Conservation (phyloP, 2,329 filamentous ascomycete genomes). For the Paracorniculantispora psalliotae region DNA sequence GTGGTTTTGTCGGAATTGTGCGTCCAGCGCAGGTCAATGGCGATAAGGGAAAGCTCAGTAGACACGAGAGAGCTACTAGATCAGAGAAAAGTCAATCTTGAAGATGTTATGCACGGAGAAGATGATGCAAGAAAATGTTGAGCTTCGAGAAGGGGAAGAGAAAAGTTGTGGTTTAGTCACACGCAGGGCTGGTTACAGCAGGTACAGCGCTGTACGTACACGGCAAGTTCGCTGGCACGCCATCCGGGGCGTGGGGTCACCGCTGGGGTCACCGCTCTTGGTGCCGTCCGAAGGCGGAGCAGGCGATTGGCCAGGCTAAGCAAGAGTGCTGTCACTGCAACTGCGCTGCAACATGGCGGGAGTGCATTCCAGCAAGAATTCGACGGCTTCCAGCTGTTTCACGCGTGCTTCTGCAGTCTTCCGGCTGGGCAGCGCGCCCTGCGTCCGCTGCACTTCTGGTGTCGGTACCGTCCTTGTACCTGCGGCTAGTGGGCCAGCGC, state of each 20-base stretch:
- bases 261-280: constrained; percentile 1
- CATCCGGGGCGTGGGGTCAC: constrained; percentile 1
- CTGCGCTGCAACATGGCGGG: too few relatives aligned
- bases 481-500: neutral
- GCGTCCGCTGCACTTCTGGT: neutral
- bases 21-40: constrained; percentile 9
- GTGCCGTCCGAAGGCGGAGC: neutral
- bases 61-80: neutral
- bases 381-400: neutral
- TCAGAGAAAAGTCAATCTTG: neutral
- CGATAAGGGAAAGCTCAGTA: neutral
- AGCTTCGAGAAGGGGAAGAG: neutral
- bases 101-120: neutral
- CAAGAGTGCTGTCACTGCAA: too few relatives aligned
- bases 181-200: neutral
- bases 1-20: neutral
- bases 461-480: neutral
- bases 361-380: too few relatives aligned
- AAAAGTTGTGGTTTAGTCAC: neutral
- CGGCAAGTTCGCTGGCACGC: constrained; percentile 7
- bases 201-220: neutral
- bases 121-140: neutral
- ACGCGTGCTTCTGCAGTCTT: too few relatives aligned
- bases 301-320: neutral
- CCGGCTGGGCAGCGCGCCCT: neutral